Percentiles rank a stretch among this genome's conserved stretches.
Evolutionary conservation across 176 grass and related monocot species (phyloP).

Genomic region (Eleusine coracana): DNA sequence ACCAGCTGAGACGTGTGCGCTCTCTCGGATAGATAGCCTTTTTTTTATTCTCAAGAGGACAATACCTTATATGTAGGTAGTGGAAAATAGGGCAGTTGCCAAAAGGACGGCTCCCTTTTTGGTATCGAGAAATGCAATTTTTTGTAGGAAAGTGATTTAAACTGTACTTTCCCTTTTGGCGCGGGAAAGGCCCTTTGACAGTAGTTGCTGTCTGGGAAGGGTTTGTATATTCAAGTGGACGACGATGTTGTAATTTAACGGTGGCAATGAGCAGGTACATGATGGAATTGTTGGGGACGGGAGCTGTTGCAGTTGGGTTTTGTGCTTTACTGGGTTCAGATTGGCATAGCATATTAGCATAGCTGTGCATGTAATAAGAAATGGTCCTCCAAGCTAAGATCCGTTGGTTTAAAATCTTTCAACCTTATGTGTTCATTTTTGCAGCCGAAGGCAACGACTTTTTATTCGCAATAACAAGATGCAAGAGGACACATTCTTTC

Average conservation of each 20-base stretch:
- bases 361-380: neutral
- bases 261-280: neutral
- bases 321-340: neutral
- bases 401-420: too few species aligned
- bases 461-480: too few species aligned
- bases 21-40: slow-evolving; percentile 39
- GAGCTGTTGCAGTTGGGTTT: neutral
- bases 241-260: neutral
- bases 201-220: slow-evolving; percentile 4
- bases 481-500: too few species aligned
- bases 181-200: slow-evolving; percentile 1
- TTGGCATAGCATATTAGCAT: neutral
- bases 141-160: slow-evolving; percentile 32
- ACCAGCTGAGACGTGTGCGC: slow-evolving; percentile 27
- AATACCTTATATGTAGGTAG: slow-evolving; percentile 31
- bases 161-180: neutral
- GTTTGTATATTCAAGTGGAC: neutral
- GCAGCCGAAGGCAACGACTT: too few species aligned
- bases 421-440: too few species aligned
- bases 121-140: slow-evolving; percentile 22
- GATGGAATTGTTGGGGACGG: neutral
- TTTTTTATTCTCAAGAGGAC: slow-evolving; percentile 39
- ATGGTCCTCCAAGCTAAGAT: neutral
- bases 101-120: slow-evolving; percentile 37
- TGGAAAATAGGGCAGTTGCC: slow-evolving; percentile 24